A percentile compares a stretch with the other conserved stretches of the same genome.
phyloP scores from a whole-genome alignment of 2,329 filamentous ascomycete species.

The Sclerotinia sclerotiorum region DNA sequence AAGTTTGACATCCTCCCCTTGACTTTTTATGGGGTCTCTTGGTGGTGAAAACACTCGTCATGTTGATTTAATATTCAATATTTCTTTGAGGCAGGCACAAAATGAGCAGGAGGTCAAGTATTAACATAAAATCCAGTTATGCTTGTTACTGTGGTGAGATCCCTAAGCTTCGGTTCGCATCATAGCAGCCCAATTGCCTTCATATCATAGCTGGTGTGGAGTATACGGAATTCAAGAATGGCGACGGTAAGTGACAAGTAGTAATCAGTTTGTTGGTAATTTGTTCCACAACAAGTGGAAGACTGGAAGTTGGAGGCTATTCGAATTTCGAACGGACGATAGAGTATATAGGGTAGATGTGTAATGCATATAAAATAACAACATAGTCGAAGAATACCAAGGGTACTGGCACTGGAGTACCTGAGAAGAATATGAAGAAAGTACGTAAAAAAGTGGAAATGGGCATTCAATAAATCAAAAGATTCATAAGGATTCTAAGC shows the following conservation, averaged over 20 bases:
- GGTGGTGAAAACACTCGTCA: constrained; percentile 30
- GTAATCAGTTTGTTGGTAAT: background rate
- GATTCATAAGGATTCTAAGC: background rate
- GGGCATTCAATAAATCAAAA: background rate
- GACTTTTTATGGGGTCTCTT: constrained; percentile 40
- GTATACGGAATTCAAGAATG: background rate
- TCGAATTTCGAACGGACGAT: background rate
- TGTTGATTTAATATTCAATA: background rate
- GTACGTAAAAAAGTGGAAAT: background rate
- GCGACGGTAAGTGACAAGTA: background rate
- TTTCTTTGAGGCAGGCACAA: background rate
- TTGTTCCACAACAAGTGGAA: background rate
- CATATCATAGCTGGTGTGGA: background rate
- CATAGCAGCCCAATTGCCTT: background rate
- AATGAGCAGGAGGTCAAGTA: background rate
- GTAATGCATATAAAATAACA: too few species aligned
- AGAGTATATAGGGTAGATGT: too few species aligned
- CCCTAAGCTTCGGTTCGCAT: too few species aligned
- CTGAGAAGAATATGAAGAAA: background rate
- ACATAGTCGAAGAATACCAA: too few species aligned
- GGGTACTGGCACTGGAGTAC: too few species aligned
- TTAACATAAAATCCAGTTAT: background rate
- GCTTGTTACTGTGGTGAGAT: background rate
- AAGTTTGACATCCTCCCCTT: constrained; percentile 37
- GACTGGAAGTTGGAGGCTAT: background rate